These are phyloP conservation scores for Catharanthus roseus DNA, from an alignment of 257 asterid genomes.

Conservation along the genomic window DNA sequence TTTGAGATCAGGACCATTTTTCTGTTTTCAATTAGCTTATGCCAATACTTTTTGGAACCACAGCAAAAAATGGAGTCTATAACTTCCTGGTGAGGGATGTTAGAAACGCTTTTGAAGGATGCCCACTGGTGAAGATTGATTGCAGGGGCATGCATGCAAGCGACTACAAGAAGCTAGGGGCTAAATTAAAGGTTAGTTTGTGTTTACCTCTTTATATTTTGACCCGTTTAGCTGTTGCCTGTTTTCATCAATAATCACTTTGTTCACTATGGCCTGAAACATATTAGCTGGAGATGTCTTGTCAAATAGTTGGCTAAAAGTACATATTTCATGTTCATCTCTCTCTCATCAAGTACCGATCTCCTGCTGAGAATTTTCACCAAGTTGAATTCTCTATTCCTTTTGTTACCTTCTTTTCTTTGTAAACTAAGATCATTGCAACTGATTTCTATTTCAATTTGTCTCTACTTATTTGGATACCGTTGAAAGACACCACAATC, in stretches of 20 bases:
- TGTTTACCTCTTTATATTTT: slow-evolving; percentile 1
- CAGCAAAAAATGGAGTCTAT: slow-evolving; percentile 91
- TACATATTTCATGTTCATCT: not conserved
- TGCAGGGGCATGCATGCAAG: slow-evolving; percentile 91
- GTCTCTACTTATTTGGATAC: not conserved
- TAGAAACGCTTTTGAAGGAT: slow-evolving; percentile 88
- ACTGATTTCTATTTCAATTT: not conserved
- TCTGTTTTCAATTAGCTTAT: not conserved
- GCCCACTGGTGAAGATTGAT: slow-evolving; percentile 70
- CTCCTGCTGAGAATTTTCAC: not conserved
- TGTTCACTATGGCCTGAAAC: not conserved
- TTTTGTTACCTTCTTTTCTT: not conserved
- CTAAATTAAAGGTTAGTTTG: slow-evolving; percentile 71
- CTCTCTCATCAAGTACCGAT: not conserved
- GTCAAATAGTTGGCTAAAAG: not conserved
- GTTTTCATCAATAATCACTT: not conserved
- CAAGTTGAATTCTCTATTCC: not conserved
- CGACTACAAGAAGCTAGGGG: slow-evolving; percentile 94
- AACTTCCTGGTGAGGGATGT: slow-evolving; percentile 68
- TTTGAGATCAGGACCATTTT: not conserved
- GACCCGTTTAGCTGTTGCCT: not conserved
- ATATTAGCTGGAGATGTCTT: not conserved
- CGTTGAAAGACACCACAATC: not conserved
- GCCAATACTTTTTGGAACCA: not conserved
- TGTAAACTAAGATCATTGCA: not conserved